Percentiles rank a stretch among this genome's conserved stretches.
Evolutionary conservation across 768 basidiomycete species (phyloP).

Genomic region (Termitomyces sp.): DNA sequence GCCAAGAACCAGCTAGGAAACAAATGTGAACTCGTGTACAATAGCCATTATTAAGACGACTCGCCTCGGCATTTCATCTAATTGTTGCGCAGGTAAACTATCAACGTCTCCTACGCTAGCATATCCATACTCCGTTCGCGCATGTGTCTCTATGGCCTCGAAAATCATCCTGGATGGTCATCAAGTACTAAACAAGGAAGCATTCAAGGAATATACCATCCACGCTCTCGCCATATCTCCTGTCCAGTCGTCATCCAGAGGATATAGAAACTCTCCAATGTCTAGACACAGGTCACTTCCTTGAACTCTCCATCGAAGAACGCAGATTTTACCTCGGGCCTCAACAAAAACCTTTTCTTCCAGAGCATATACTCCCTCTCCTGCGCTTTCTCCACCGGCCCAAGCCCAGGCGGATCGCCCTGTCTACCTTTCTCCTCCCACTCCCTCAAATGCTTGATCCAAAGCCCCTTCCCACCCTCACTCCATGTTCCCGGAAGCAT

Average conservation of each 20-base stretch:
- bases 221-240: constrained; percentile 45
- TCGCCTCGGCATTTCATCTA: constrained; percentile 52
- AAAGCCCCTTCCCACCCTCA: constrained; percentile 21
- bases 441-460: constrained; percentile 32
- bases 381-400: constrained; percentile 16
- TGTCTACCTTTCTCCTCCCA: constrained; percentile 38
- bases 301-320: not conserved
- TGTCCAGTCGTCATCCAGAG: constrained; percentile 49
- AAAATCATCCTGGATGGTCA: constrained; percentile 28
- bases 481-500: constrained; percentile 21
- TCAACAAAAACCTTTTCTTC: constrained; percentile 31
- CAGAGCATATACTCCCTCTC: constrained; percentile 33
- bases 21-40: not conserved
- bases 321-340: constrained; percentile 41
- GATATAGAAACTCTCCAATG: constrained; percentile 49
- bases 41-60: constrained; percentile 9
- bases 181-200: not conserved
- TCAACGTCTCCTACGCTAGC: constrained; percentile 37
- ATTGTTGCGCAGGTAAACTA: constrained; percentile 17
- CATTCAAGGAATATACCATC: constrained; percentile 28
- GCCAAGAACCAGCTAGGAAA: constrained; percentile 35
- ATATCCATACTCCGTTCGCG: constrained; percentile 41
- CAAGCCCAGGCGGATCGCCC: constrained; percentile 28
- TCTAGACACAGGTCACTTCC: constrained; percentile 20
- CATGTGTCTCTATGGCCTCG: constrained; percentile 42